These are phyloP conservation scores for Taxillus chinensis DNA, from an alignment of 164 flowering plant genomes.

Conservation along the genomic window DNA sequence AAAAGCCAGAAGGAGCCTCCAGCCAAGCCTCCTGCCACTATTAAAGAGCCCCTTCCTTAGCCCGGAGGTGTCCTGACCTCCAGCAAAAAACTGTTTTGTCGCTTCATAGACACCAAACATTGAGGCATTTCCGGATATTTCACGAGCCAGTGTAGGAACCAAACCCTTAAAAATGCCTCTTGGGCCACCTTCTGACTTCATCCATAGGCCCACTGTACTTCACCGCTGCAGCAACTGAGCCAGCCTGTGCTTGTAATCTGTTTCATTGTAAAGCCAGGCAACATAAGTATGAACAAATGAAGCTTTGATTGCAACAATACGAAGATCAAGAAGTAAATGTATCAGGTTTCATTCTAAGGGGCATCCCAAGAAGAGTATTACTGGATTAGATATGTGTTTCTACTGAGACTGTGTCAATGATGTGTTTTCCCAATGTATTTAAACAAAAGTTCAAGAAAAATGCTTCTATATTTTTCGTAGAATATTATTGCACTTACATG, in stretches of 20 bases:
- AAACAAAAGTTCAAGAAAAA: too few relatives aligned
- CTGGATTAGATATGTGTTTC: too few relatives aligned
- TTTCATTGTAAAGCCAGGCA: neutral
- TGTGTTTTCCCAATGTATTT: too few relatives aligned
- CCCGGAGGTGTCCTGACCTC: constrained; percentile 77
- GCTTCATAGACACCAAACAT: constrained; percentile 93
- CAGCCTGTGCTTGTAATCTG: constrained; percentile 94
- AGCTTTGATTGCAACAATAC: too few relatives aligned
- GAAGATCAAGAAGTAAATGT: too few relatives aligned
- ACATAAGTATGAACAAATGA: too few relatives aligned
- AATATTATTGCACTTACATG: too few relatives aligned
- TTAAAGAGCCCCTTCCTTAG: constrained; percentile 72
- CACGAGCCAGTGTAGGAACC: constrained; percentile 84
- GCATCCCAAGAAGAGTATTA: too few relatives aligned
- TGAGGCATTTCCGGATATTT: constrained; percentile 92
- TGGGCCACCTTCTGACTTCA: constrained; percentile 70
- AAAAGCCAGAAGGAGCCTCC: constrained; percentile 78
- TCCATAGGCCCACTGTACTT: constrained; percentile 97
- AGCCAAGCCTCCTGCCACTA: constrained; percentile 84
- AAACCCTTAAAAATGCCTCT: constrained; percentile 85
- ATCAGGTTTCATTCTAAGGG: too few relatives aligned
- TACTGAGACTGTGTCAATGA: too few relatives aligned
- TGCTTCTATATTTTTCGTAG: too few relatives aligned
- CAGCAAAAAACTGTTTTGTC: constrained; percentile 63
- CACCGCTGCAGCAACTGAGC: constrained; percentile 33